phyloP scores from a whole-genome alignment of 2,329 filamentous ascomycete genomes.

The Fusarium multiceps region DNA sequence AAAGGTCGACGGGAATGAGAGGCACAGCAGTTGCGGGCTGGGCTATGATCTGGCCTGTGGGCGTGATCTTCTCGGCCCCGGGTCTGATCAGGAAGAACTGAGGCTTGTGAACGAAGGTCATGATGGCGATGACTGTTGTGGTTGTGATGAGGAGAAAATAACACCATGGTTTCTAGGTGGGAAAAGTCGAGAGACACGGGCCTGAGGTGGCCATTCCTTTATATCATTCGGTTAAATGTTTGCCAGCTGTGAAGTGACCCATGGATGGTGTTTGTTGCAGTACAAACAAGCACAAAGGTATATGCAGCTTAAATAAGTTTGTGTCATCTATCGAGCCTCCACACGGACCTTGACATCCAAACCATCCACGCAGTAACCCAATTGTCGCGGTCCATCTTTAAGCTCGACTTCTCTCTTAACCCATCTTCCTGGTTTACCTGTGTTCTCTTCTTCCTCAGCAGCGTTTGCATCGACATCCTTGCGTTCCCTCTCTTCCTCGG shows the following conservation, averaged over 20 bases:
- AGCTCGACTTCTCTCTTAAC: constrained; percentile 84
- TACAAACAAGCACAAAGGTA: constrained; percentile 24
- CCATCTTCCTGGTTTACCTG: constrained; percentile 66
- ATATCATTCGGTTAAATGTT: constrained; percentile 8
- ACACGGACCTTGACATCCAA: constrained; percentile 77
- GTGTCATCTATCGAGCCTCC: constrained; percentile 57
- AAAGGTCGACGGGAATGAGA: constrained; percentile 64
- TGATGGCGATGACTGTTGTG: constrained; percentile 5
- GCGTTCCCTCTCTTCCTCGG: constrained; percentile 49
- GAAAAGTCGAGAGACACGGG: neutral
- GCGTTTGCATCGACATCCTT: constrained; percentile 40
- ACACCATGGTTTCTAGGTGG: neutral
- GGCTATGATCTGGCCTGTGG: constrained; percentile 36
- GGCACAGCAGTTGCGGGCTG: constrained; percentile 58
- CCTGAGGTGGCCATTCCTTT: neutral
- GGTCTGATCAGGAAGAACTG: constrained; percentile 59
- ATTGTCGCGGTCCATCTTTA: constrained; percentile 79
- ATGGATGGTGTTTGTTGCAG: constrained; percentile 5
- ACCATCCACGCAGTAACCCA: constrained; percentile 86
- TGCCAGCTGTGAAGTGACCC: neutral
- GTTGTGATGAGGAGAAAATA: neutral
- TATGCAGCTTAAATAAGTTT: neutral
- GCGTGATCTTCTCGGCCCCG: constrained; percentile 40
- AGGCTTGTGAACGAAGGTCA: constrained; percentile 39
- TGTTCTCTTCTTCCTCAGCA: constrained; percentile 37